Conservation (phyloP, 2,329 filamentous ascomycete genomes). For the Aspergillus pseudoterreus region DNA sequence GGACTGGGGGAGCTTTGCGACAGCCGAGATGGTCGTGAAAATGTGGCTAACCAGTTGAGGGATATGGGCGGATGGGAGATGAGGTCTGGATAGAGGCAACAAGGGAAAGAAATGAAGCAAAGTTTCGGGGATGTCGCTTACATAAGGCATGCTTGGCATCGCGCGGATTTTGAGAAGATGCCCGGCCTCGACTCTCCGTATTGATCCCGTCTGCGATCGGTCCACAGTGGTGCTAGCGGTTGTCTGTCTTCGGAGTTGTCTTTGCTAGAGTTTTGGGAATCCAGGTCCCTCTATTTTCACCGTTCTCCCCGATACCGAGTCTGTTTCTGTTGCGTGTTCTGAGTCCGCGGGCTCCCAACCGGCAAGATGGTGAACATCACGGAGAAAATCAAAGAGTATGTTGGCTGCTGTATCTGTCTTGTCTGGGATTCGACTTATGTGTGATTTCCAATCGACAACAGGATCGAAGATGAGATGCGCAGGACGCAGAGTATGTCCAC, state of each 20-base stretch:
- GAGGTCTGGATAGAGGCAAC: slow-evolving; percentile 2
- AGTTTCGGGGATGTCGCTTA: slow-evolving; percentile 13
- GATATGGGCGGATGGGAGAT: not conserved
- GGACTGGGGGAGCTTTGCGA: no score
- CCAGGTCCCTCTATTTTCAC: not conserved
- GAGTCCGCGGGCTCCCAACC: slow-evolving; percentile 24
- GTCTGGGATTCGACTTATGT: slow-evolving; percentile 1
- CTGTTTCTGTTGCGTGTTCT: not conserved
- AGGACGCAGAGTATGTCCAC: slow-evolving; percentile 83
- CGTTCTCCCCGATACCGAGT: not conserved
- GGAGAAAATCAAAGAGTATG: slow-evolving; percentile 98
- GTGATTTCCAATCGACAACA: slow-evolving; percentile 37
- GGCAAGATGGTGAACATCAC: slow-evolving; percentile 94
- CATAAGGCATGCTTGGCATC: slow-evolving; percentile 17
- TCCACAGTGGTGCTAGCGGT: not conserved
- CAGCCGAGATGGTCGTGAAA: no score
- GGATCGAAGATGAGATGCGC: slow-evolving; percentile 99
- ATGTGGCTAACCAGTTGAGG: no score
- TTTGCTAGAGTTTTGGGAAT: not conserved
- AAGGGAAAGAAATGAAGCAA: not conserved
- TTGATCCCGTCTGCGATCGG: not conserved
- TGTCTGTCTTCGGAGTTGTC: not conserved
- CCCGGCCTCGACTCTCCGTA: slow-evolving; percentile 2
- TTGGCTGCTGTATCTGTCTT: not conserved
- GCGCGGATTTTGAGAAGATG: slow-evolving; percentile 17